Evolutionary conservation across 2,329 filamentous ascomycete species (phyloP), one percentile per base, ranked within the genome.

Genomic region (Volutella citrinella): DNA sequence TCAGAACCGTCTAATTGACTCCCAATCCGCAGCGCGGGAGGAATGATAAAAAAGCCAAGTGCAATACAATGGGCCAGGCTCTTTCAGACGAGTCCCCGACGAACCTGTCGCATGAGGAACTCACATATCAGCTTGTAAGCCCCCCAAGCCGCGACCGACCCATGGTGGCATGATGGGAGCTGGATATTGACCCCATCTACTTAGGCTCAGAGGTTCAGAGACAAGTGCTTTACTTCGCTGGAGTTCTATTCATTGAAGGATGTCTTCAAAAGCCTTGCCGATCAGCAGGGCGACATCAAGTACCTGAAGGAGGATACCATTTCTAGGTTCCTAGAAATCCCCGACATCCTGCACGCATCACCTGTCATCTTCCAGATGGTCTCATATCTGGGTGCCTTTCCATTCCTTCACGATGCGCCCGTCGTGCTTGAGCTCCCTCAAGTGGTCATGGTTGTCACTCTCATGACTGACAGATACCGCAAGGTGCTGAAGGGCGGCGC

Each of bases 201-300:
- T 28, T 27, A 83, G 79, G 78, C 78, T 44, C 61, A 66, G 35
- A 74, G 65, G 48, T 87, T 88, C 56, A 82, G 78, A 35, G 73
- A 78, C 38, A 82, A 80, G 52, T 85, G 80, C 61, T 87, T 84
- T 60, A 79, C 79, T 1, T 72, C 80, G 2, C 69, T 88, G 36
- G 84, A 89, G 59, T 66, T 86, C 19, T 86, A 84, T 60, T 85
- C 77, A 19, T 78, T 87, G 60, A 82, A 80, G 49, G 78, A 85
- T 54, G 82, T 87, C 52, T 88, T 88, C 65, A 74, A 72, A 39
- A 76, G 70, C 37, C 77, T 88, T 14, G 80, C 84, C 44, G 82
- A 87, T 48, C 61, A 72, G 12, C 71, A 83, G 52, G 76, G 72
- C 30, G 65, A 70, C 26, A 63, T 86, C 28, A 69, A 69, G 32